Evolutionary conservation across 345 rosid genomes (phyloP).

Genomic region (Arabis alpina): DNA sequence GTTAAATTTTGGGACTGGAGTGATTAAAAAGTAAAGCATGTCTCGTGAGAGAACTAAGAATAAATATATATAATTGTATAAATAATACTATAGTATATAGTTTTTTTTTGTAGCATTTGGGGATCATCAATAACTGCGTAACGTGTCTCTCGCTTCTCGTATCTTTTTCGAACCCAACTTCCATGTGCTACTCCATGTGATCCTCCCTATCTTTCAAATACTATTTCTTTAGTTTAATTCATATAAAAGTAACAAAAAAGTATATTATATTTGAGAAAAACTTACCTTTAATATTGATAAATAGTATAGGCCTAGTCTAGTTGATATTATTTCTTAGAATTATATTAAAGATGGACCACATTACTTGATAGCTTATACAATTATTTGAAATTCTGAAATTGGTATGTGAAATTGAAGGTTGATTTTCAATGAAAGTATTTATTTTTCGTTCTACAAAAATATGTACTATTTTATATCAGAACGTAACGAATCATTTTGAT

Average conservation of each 20-base stretch:
- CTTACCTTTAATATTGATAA: slow-evolving; percentile 8
- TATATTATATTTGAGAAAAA: background rate
- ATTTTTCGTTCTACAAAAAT: background rate
- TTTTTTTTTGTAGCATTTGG: slow-evolving; percentile 17
- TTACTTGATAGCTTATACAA: slow-evolving; percentile 14
- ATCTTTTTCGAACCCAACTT: slow-evolving; percentile 40
- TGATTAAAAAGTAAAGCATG: slow-evolving; percentile 50
- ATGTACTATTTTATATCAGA: no score
- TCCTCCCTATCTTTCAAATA: slow-evolving; percentile 29
- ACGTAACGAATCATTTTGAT: no score
- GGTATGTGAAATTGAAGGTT: background rate
- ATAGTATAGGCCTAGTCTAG: slow-evolving; percentile 16
- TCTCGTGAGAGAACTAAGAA: slow-evolving; percentile 39
- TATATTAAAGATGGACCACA: slow-evolving; percentile 28
- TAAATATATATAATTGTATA: background rate
- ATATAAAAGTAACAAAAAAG: background rate
- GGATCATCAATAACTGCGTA: slow-evolving; percentile 41
- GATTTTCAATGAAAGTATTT: background rate
- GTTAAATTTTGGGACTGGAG: slow-evolving; percentile 41
- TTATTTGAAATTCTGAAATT: background rate
- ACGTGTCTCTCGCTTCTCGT: slow-evolving; percentile 49
- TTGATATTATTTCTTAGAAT: slow-evolving; percentile 3
- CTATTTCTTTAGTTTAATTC: background rate
- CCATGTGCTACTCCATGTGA: slow-evolving; percentile 53
- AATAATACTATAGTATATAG: background rate